These are phyloP conservation scores for Wickerhamiella parazyma DNA, from an alignment of 805 yeast species.

Conservation along the genomic window DNA sequence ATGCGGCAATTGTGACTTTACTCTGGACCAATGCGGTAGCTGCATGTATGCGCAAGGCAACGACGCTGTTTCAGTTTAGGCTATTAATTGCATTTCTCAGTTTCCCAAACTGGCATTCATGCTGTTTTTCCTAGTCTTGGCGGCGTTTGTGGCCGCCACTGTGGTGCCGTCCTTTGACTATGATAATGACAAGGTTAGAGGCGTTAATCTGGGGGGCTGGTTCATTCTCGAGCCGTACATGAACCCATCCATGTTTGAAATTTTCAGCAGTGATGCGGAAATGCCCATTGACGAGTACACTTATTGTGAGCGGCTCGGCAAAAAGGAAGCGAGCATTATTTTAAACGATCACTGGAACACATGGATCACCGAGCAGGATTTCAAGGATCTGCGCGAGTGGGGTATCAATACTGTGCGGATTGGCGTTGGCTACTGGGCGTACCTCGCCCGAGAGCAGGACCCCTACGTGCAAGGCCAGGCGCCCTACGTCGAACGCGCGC, in stretches of 20 bases:
- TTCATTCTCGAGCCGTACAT: slow-evolving; percentile 72
- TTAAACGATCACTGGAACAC: slow-evolving; percentile 60
- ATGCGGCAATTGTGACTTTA: neutral
- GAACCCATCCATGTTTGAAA: slow-evolving; percentile 42
- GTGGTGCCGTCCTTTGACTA: slow-evolving; percentile 14
- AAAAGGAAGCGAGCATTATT: slow-evolving; percentile 36
- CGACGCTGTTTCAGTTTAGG: neutral
- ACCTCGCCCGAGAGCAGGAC: slow-evolving; percentile 42
- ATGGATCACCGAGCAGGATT: slow-evolving; percentile 61
- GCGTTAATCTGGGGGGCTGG: slow-evolving; percentile 79
- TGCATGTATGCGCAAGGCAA: neutral
- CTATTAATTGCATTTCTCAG: too few relatives aligned
- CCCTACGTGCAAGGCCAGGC: slow-evolving; percentile 78
- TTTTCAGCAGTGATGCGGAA: slow-evolving; percentile 20
- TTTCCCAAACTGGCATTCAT: too few relatives aligned
- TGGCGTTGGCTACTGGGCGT: slow-evolving; percentile 93
- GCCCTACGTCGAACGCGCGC: slow-evolving; percentile 54
- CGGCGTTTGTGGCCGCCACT: neutral
- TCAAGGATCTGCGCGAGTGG: slow-evolving; percentile 34
- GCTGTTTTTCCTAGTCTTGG: neutral
- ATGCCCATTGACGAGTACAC: slow-evolving; percentile 76
- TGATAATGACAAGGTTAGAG: slow-evolving; percentile 20
- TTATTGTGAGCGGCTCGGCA: slow-evolving; percentile 44
- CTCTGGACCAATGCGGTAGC: neutral
- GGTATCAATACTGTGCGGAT: slow-evolving; percentile 62